Evolutionary conservation across 2,329 filamentous ascomycete genomes (phyloP).

Genomic region (Cercospora sesami): DNA sequence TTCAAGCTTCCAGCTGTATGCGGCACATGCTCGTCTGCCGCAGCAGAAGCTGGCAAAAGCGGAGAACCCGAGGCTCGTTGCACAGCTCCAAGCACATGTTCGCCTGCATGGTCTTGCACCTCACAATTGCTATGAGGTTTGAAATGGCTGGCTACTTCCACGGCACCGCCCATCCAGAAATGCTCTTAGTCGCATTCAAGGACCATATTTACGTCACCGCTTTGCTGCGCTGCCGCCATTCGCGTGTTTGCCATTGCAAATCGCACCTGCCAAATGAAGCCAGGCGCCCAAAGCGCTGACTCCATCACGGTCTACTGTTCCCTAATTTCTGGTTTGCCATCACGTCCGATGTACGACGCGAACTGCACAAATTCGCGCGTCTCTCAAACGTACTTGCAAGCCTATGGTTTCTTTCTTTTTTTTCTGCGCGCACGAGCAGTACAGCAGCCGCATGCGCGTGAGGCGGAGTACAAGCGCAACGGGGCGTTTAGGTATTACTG

Average conservation of each 20-base stretch:
- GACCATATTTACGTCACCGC: background rate
- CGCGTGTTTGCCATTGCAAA: slow-evolving; percentile 1
- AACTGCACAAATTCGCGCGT: background rate
- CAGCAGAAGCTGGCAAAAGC: background rate
- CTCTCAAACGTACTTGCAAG: background rate
- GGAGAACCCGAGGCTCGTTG: slow-evolving; percentile 4
- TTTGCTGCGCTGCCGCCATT: background rate
- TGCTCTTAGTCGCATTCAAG: background rate
- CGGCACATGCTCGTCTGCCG: slow-evolving; percentile 1
- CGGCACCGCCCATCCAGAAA: background rate
- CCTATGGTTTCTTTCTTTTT: background rate
- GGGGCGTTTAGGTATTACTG: background rate
- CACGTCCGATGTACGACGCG: background rate
- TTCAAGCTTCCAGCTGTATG: background rate
- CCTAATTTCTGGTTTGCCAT: background rate
- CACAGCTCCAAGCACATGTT: slow-evolving; percentile 8
- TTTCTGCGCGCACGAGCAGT: background rate
- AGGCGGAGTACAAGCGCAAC: background rate
- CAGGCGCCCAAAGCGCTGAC: background rate
- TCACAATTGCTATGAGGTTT: background rate
- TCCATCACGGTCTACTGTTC: background rate
- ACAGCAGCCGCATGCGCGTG: background rate
- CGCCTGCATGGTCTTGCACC: background rate
- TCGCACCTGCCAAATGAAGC: background rate
- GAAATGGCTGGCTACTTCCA: background rate